Evolutionary conservation across 1,284 basidiomycete species (phyloP).

Genomic region (Sporisorium graminicola): DNA sequence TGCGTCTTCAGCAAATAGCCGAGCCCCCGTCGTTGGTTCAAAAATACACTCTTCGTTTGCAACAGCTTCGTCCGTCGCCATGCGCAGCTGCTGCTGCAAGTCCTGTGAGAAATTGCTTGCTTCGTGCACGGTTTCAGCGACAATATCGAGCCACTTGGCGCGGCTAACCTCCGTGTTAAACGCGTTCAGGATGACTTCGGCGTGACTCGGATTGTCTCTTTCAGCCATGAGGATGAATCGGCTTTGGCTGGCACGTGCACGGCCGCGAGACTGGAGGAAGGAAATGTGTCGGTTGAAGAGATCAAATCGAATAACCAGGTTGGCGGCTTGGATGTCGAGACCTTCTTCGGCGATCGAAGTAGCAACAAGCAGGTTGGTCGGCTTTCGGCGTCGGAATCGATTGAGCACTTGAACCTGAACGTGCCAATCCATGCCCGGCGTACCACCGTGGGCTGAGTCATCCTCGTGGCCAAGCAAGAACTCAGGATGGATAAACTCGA

Average conservation of each 20-base stretch:
- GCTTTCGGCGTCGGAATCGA: slow-evolving; percentile 43
- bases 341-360: slow-evolving; percentile 62
- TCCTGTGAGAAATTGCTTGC: slow-evolving; percentile 14
- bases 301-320: slow-evolving; percentile 60
- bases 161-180: slow-evolving; percentile 30
- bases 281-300: slow-evolving; percentile 55
- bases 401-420: slow-evolving; percentile 49
- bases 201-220: slow-evolving; percentile 26
- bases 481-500: slow-evolving; percentile 50
- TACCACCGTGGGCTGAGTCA: slow-evolving; percentile 15
- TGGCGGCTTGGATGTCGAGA: slow-evolving; percentile 57
- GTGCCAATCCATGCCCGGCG: slow-evolving; percentile 51
- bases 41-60: slow-evolving; percentile 16
- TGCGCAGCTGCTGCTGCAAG: slow-evolving; percentile 29
- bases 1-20: slow-evolving; percentile 46
- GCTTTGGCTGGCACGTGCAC: slow-evolving; percentile 44
- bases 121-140: slow-evolving; percentile 23
- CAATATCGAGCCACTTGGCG: slow-evolving; percentile 35
- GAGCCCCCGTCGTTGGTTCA: slow-evolving; percentile 39
- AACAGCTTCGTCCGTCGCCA: slow-evolving; percentile 19
- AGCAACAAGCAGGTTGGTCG: slow-evolving; percentile 58
- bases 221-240: slow-evolving; percentile 53
- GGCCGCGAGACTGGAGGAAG: slow-evolving; percentile 55
- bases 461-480: slow-evolving; percentile 52
- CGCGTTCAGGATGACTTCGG: slow-evolving; percentile 24